Conservation (phyloP, 192 early-diverging fungal species). For the Linnemannia zychae region DNA sequence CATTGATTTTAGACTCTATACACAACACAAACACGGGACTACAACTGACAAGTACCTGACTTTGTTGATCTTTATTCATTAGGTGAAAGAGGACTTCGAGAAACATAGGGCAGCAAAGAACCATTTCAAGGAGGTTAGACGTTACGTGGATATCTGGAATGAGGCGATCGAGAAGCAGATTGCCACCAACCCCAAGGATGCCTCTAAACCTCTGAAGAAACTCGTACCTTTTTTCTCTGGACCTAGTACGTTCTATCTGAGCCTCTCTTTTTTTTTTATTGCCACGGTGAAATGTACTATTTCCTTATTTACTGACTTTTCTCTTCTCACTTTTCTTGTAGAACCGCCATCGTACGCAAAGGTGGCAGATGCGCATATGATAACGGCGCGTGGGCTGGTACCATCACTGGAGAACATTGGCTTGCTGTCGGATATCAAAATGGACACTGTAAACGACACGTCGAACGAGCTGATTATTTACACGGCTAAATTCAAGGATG, state of each 20-base stretch:
- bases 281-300: no score
- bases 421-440: conserved; percentile 42
- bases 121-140: conserved; percentile 43
- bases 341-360: conserved; percentile 49
- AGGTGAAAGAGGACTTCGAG: conserved; percentile 52
- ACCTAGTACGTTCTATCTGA: conserved; percentile 25
- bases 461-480: conserved; percentile 47
- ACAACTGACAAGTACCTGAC: neutral
- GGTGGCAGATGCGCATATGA: conserved; percentile 40
- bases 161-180: conserved; percentile 52
- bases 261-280: neutral
- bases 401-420: conserved; percentile 42
- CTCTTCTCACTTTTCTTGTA: conserved; percentile 9
- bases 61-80: neutral
- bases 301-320: neutral
- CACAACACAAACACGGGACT: neutral
- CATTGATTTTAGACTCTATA: neutral
- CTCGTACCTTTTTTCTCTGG: conserved; percentile 45
- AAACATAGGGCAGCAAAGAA: conserved; percentile 42
- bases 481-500: conserved; percentile 48
- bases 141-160: conserved; percentile 55
- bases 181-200: conserved; percentile 47
- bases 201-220: conserved; percentile 42
- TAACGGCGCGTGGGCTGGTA: conserved; percentile 37
- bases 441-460: conserved; percentile 43